Evolutionary conservation across 371 early-diverging fungal species (phyloP).

Genomic region (Capniomyces stellatus): DNA sequence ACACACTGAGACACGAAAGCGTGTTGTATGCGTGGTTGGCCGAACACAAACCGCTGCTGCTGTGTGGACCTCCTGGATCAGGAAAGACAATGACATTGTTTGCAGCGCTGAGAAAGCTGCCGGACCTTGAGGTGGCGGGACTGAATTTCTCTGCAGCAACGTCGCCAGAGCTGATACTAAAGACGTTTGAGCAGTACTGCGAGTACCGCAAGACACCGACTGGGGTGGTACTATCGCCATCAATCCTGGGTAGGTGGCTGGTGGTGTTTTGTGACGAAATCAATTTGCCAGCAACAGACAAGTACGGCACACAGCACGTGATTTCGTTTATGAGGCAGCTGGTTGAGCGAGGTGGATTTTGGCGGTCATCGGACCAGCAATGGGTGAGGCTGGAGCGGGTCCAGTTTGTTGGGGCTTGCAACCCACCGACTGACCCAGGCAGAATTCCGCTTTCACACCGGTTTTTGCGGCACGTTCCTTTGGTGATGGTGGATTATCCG

Average conservation of each 20-base stretch:
- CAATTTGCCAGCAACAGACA: conserved; percentile 89
- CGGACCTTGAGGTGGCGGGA: conserved; percentile 91
- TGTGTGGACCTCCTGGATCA: conserved; percentile 97
- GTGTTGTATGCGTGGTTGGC: conserved; percentile 87
- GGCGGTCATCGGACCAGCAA: conserved; percentile 74
- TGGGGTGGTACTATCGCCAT: conserved; percentile 76
- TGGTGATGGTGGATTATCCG: conserved; percentile 97
- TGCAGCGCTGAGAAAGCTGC: conserved; percentile 82
- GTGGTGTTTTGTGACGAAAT: conserved; percentile 99
- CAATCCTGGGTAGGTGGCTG: conserved; percentile 76
- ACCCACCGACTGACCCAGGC: conserved; percentile 98
- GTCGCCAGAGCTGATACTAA: conserved; percentile 84
- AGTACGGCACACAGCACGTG: conserved; percentile 94
- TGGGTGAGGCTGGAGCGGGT: conserved; percentile 92
- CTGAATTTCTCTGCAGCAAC: conserved; percentile 97
- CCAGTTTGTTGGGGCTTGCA: conserved; percentile 98
- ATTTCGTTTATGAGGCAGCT: conserved; percentile 90
- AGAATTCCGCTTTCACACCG: conserved; percentile 88
- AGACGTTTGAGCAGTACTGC: conserved; percentile 94
- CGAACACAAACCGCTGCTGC: conserved; percentile 80
- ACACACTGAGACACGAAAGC: conserved; percentile 94
- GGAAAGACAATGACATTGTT: conserved; percentile 98
- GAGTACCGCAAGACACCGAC: conserved; percentile 91
- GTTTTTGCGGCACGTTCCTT: conserved; percentile 90
- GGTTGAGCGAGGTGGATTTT: conserved; percentile 91